A percentile compares a stretch with the other conserved stretches of the same genome.
phyloP scores from a whole-genome alignment of 2,329 filamentous ascomycete species.

The Penicillium psychrosexuale region DNA sequence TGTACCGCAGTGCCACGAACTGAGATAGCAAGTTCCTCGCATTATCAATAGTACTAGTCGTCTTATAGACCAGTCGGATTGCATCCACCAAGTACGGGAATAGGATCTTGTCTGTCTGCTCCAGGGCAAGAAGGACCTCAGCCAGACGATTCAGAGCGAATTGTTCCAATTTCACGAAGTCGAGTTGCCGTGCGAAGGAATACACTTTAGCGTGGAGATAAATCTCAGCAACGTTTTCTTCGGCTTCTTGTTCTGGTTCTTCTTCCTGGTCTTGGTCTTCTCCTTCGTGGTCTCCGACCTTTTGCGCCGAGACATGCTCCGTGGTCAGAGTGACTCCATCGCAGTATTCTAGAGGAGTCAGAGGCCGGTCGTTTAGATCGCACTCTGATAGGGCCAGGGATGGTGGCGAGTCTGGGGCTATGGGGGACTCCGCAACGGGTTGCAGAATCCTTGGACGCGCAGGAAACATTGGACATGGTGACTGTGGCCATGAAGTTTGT shows the following conservation, averaged over 20 bases:
- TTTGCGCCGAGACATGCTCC: neutral
- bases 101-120: neutral
- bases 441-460: neutral
- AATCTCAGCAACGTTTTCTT: neutral
- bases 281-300: neutral
- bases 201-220: slow-evolving; percentile 8
- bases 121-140: neutral
- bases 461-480: neutral
- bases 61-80: slow-evolving; percentile 5
- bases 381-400: neutral
- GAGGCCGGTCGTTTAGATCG: neutral
- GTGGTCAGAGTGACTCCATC: neutral
- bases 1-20: slow-evolving; percentile 6
- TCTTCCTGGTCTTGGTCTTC: neutral
- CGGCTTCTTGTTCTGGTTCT: neutral
- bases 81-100: slow-evolving; percentile 4
- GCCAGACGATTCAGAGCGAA: slow-evolving; percentile 1
- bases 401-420: neutral
- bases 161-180: neutral
- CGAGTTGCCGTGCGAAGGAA: slow-evolving; percentile 1
- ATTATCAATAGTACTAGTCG: neutral
- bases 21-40: slow-evolving; percentile 7
- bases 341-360: neutral
- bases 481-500: neutral
- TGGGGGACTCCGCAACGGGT: neutral